Evolutionary conservation across 768 basidiomycete species (phyloP).

Genomic region (Boletus reticulatus): DNA sequence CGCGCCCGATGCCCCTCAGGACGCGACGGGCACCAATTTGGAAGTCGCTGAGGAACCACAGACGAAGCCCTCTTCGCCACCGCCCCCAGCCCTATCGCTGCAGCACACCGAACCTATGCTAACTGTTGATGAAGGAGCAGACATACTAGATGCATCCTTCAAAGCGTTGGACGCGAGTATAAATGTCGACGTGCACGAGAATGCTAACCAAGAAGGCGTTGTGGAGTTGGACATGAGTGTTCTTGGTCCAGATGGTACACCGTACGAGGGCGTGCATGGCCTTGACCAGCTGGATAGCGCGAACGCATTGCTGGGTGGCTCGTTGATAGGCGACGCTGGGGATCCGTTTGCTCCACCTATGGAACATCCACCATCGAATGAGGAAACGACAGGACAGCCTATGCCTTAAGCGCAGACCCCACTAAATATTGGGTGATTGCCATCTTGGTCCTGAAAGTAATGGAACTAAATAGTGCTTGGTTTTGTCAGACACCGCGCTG

Average conservation of each 20-base stretch:
- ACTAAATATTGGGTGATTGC: conserved; percentile 6
- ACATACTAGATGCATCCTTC: conserved; percentile 53
- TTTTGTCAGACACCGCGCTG: not conserved
- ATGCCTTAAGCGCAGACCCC: not conserved
- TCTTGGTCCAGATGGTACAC: conserved; percentile 64
- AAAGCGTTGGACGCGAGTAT: conserved; percentile 51
- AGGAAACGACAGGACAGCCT: conserved; percentile 11
- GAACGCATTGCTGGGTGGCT: conserved; percentile 56
- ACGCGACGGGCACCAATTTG: conserved; percentile 36
- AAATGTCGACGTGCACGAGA: conserved; percentile 38
- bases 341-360: conserved; percentile 55
- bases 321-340: conserved; percentile 54
- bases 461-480: conserved; percentile 1
- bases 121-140: conserved; percentile 36
- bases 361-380: conserved; percentile 17
- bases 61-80: conserved; percentile 66
- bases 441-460: not conserved
- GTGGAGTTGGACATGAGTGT: conserved; percentile 61
- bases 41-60: conserved; percentile 46
- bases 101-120: conserved; percentile 46
- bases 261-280: conserved; percentile 51
- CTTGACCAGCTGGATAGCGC: conserved; percentile 54
- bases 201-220: conserved; percentile 30
- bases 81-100: conserved; percentile 60
- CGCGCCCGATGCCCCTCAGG: conserved; percentile 39